Base-by-base conservation (phyloP, 208 protist species). In the Leishmania turanica region DNA sequence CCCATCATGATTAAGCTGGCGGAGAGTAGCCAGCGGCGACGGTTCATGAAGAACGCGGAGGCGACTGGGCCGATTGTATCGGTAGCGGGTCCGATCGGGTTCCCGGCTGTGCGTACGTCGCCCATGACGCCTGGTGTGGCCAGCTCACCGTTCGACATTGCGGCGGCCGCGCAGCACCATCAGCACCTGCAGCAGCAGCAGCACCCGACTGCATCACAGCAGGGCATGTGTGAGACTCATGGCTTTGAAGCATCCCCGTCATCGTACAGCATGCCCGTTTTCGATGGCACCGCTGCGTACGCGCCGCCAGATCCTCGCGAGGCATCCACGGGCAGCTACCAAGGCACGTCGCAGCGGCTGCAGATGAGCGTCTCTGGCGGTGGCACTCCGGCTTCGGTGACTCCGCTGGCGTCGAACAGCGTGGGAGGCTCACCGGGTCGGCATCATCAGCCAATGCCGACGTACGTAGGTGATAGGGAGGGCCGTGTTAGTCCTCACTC, bases 1-100 rank as follows among this genome's bases (percentile, higher is more conserved):
- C 91, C 91, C 27, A 80, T 94, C 45, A 89, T 94, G 91, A 84
- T 92, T 17, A 94, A 94, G 79, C 83, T 93, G 4, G 88, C 90
- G 1, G 88, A 92, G 70, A 89, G 85, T 79, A 83, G 80, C 54
- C 77, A 87, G 74, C 79, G 79, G 3, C 77, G 81, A 4, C 81
- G 81, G 7, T 81, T 78, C 45, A 56, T 54, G 27, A 72, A 71
- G 34, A 84, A 71, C 24, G 34, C 60, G 4, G 74, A 78, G 58
- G 49, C 65, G n/a, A 64, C 47, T 37, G 42, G 72, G 27, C 51
- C 78, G 62, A 81, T 21, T 45, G 37, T n/a, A 62, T n/a, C 42
- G 47, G 1, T 8, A 47, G 31, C 31, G n/a, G 53, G 24, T 15
- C 19, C 13, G 31, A 19, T 27, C 11, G 37, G 53, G 40, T 66